Evolutionary conservation across 352 stramenopile species (phyloP).

Genomic region (Phytopythium litorale): DNA sequence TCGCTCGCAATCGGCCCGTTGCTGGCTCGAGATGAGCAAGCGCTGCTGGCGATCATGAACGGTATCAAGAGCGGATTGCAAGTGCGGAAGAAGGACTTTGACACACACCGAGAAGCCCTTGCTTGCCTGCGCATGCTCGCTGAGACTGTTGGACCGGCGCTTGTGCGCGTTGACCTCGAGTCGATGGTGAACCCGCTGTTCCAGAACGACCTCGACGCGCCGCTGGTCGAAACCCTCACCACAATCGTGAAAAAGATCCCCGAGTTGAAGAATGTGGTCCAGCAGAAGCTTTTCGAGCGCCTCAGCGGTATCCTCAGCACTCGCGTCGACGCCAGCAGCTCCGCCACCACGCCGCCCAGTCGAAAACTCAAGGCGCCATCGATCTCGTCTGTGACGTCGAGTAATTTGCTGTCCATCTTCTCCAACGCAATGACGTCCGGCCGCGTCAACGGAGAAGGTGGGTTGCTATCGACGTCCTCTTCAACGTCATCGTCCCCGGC

Average conservation of each 20-base stretch:
- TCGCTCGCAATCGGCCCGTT: conserved; percentile 74
- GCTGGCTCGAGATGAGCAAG: conserved; percentile 73
- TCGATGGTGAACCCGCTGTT: conserved; percentile 78
- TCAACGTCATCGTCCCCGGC: conserved; percentile 22
- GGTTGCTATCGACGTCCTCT: conserved; percentile 24
- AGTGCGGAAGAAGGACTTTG: conserved; percentile 78
- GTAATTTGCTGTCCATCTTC: conserved; percentile 69
- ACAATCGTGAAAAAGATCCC: conserved; percentile 86
- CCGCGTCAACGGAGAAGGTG: not conserved
- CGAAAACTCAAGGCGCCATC: conserved; percentile 71
- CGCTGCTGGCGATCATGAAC: conserved; percentile 80
- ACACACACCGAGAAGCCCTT: conserved; percentile 82
- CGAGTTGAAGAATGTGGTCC: conserved; percentile 66
- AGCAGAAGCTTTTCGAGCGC: conserved; percentile 83
- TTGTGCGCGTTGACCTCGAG: conserved; percentile 80
- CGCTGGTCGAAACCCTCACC: conserved; percentile 77
- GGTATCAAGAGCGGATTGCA: conserved; percentile 84
- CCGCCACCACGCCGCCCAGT: conserved; percentile 51
- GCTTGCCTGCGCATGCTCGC: conserved; percentile 81
- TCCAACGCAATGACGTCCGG: conserved; percentile 26
- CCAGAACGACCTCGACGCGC: conserved; percentile 78
- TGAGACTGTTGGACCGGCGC: conserved; percentile 61
- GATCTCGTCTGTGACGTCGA: conserved; percentile 63
- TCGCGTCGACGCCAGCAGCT: conserved; percentile 37
- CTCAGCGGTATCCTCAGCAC: conserved; percentile 68